These are phyloP conservation scores for Paraphoma sp. DNA, from an alignment of 2,329 filamentous ascomycete species.

Conservation along the genomic window DNA sequence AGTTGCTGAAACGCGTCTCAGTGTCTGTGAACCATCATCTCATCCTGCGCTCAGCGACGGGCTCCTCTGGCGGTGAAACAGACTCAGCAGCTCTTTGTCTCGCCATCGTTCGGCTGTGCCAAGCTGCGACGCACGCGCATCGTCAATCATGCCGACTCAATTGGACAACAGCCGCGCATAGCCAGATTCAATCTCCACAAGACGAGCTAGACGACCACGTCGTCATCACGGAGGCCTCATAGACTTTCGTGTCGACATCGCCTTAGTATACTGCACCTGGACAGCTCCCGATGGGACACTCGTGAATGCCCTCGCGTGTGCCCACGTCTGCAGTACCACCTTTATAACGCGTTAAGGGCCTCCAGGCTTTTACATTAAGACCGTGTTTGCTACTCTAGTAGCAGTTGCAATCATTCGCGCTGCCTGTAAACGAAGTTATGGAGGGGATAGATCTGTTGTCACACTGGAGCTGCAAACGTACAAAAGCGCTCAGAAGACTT, in stretches of 20 bases:
- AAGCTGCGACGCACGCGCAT: background rate
- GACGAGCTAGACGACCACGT: background rate
- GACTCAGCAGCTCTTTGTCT: background rate
- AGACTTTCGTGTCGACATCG: background rate
- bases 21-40: background rate
- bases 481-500: no score
- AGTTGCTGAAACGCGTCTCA: background rate
- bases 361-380: no score
- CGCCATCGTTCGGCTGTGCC: background rate
- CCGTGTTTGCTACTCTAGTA: no score
- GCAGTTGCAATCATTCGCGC: no score
- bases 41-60: background rate
- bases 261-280: no score
- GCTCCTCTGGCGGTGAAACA: background rate
- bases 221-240: background rate
- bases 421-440: no score
- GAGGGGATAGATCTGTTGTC: no score
- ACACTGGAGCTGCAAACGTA: no score
- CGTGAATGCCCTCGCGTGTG: no score
- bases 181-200: background rate
- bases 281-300: no score
- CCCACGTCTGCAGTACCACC: no score
- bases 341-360: no score
- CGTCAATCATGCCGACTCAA: background rate
- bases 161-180: slow-evolving; percentile 2